These are phyloP conservation scores for Tulasnella sp. DNA, from an alignment of 768 basidiomycete species.

Conservation along the genomic window DNA sequence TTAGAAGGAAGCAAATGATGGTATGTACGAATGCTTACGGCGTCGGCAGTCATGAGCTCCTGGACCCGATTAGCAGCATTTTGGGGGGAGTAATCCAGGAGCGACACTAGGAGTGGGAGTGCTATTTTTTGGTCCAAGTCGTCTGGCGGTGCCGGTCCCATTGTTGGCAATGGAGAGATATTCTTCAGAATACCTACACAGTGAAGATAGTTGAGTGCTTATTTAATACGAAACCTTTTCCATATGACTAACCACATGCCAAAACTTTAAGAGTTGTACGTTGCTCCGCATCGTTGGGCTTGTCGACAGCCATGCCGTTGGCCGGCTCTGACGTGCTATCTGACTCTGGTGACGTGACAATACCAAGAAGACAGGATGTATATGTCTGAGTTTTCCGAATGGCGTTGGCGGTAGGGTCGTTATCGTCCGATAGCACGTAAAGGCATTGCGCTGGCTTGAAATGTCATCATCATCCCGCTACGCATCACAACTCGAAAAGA, in stretches of 20 bases:
- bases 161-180: slow-evolving; percentile 62
- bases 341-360: slow-evolving; percentile 31
- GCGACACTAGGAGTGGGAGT: slow-evolving; percentile 56
- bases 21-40: slow-evolving; percentile 30
- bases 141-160: slow-evolving; percentile 44
- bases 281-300: slow-evolving; percentile 35
- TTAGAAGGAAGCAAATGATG: background rate
- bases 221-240: background rate
- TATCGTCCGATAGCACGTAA: slow-evolving; percentile 89
- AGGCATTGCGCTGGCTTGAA: slow-evolving; percentile 52
- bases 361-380: slow-evolving; percentile 51
- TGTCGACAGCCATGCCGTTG: background rate
- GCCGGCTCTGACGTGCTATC: slow-evolving; percentile 19
- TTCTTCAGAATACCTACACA: slow-evolving; percentile 73
- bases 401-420: slow-evolving; percentile 57
- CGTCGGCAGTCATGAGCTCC: slow-evolving; percentile 32
- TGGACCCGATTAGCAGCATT: slow-evolving; percentile 26
- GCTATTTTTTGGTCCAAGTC: slow-evolving; percentile 64
- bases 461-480: background rate
- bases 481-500: background rate
- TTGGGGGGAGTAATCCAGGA: slow-evolving; percentile 47
- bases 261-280: slow-evolving; percentile 48
- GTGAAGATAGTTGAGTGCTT: background rate
- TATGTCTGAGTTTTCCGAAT: slow-evolving; percentile 50
- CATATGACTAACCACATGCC: slow-evolving; percentile 42